Conservation (phyloP, 2,329 filamentous ascomycete genomes). For the Diplodia seriata region DNA sequence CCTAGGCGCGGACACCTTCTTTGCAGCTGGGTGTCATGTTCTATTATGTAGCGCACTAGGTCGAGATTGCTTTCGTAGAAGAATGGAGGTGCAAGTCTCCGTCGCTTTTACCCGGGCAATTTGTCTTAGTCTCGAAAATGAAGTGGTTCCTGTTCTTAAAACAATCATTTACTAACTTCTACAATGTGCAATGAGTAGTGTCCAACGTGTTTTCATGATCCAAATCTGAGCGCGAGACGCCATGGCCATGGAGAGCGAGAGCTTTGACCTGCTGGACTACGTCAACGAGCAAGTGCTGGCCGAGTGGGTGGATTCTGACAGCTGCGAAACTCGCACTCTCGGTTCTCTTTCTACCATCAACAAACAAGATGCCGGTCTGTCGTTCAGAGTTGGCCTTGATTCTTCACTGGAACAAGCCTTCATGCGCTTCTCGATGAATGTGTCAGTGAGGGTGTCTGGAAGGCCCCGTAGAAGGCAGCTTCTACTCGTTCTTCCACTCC, state of each 20-base stretch:
- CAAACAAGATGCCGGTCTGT: conserved; percentile 20
- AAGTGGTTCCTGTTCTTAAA: background rate
- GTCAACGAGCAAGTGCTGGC: conserved; percentile 26
- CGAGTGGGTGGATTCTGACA: conserved; percentile 16
- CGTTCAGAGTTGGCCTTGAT: conserved; percentile 22
- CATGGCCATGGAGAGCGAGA: conserved; percentile 8
- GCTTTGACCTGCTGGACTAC: conserved; percentile 3
- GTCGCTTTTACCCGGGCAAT: background rate
- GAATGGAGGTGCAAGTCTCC: background rate
- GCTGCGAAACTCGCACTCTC: conserved; percentile 1
- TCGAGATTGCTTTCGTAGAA: background rate
- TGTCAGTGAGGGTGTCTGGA: conserved; percentile 18
- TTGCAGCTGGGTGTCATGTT: background rate
- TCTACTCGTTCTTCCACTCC: conserved; percentile 15
- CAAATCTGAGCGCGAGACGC: no score
- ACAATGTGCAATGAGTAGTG: background rate
- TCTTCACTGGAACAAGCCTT: conserved; percentile 2
- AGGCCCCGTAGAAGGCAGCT: conserved; percentile 8
- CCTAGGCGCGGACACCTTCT: background rate
- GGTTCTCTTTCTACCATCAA: conserved; percentile 18
- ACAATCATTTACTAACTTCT: conserved; percentile 9
- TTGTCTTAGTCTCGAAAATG: background rate
- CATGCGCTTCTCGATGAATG: conserved; percentile 22
- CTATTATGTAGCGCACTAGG: conserved; percentile 1
- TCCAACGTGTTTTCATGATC: background rate